Evolutionary conservation across 2,329 filamentous ascomycete species (phyloP), one percentile per base, ranked within the genome.

Genomic region (Stromatinia cepivora): DNA sequence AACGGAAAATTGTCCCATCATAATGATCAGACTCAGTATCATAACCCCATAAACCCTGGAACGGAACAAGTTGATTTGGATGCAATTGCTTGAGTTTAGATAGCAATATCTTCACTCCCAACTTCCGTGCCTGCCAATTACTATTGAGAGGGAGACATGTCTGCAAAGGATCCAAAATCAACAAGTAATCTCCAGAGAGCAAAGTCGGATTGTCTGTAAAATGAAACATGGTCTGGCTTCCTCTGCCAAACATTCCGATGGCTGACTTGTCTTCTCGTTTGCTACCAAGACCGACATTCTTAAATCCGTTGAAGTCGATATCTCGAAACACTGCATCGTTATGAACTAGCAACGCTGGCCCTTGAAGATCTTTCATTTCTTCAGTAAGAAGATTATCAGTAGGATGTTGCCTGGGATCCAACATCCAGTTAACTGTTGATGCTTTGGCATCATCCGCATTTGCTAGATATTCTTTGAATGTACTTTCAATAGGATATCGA

Each of bases 201-300:
- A 80, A 73, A 72, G 78, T 77, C 7, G 79, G 79, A 50, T 76
- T 74, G 57, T 78, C 77, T 20, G 78, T 79, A 71, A 75, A 80
- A 63, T 80, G 79, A 70, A 77, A 80, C 78, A 79, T 79, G 4
- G 77, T 80, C 62, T 79, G 75, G 9, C 77, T 77, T 2, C 79
- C 79, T 42, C 78, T 70, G 7, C 79, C 79, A 69, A 79, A 80
- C 70, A 77, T 77, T 13, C 79, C 79, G 28, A 79, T 79, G 5
- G 74, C 74, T 1, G 70, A 71, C 22, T 64, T 65, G 42, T 79
- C 71, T 6, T 75, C 56, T 64, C 67, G 61, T 64, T 79, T 80
- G 42, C 79, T 79, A 1, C 78, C 77, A 36, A 75, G 71, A 6
- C 79, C 79, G 11, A 80, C 76, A 54, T 78, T 72, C 57, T 75